Base-by-base conservation (phyloP, 2,329 filamentous ascomycete genomes). In the Xylariaceae sp. region DNA sequence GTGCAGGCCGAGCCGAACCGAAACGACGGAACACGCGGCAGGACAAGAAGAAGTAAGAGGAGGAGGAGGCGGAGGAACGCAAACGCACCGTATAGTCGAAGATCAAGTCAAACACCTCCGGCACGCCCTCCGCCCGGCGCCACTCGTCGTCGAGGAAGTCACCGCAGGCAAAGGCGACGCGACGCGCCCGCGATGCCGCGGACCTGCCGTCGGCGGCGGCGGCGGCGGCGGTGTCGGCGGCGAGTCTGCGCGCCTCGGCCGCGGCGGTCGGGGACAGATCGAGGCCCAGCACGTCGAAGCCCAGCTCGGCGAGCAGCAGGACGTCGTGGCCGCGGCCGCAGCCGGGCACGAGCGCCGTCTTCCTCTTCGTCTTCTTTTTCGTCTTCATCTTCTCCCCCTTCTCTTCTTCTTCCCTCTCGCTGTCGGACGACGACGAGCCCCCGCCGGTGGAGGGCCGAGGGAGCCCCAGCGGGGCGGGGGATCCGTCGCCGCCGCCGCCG, bases 241-340 rank as follows among this genome's bases (percentile, higher is more conserved):
- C 56, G 24, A 67, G 68, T 43, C 63, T 58, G 35, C 58, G 51
- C 2, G 74, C 75, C 21, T 61, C 61, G 9, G 65, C 56, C 7
- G 67, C 45, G 3, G 67, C 69, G 11, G 48, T 51, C 7, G 64
- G 50, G 28, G 77, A 79, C 35, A 73, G 70, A 52, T 93, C 87
- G 2, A 94, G 60, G 0, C 85, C 88, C 49, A 75, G 79, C 2
- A 78, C 77, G 58, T 93, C 81, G 54, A 84, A 92, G 1, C 87
- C 87, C 50, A 80, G 75, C 8, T 75, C 75, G 31, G 78, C 74
- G 28, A 94, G 69, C 23, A 94, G 65, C 8, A 86, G 66, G 2
- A 87, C 83, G 60, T 94, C 88, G 51, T 92, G 82, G 5, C 87
- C 88, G 29, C 75, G 72, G 0, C 87, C 88, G 57, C 87, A 94